Conservation (phyloP, 2,329 filamentous ascomycete species). For the Chaetomium sp. region DNA sequence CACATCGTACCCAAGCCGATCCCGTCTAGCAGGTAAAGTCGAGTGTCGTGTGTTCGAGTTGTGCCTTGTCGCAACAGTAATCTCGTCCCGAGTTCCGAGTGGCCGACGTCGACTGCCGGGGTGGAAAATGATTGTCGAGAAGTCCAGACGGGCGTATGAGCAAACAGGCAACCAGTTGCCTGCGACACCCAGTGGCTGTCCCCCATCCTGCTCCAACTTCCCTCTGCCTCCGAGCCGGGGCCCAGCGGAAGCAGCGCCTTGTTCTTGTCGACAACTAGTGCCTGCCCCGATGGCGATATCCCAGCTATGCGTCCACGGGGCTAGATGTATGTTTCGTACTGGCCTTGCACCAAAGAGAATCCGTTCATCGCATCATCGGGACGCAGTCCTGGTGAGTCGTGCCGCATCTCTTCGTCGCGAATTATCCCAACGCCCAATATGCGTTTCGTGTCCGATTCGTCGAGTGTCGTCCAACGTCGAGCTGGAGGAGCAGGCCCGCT, state of each 20-base stretch:
- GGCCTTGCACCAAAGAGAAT: slow-evolving; percentile 34
- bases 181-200: slow-evolving; percentile 16
- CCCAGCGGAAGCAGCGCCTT: slow-evolving; percentile 31
- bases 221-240: slow-evolving; percentile 20
- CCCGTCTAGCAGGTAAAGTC: slow-evolving; percentile 27
- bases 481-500: slow-evolving; percentile 25
- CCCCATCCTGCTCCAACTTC: slow-evolving; percentile 9
- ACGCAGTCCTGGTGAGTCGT: slow-evolving; percentile 26
- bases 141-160: slow-evolving; percentile 15
- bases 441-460: slow-evolving; percentile 21
- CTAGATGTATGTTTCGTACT: slow-evolving; percentile 44
- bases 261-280: slow-evolving; percentile 51
- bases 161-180: slow-evolving; percentile 31
- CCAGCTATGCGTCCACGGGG: slow-evolving; percentile 44
- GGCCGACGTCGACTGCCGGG: slow-evolving; percentile 30
- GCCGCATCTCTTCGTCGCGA: slow-evolving; percentile 19
- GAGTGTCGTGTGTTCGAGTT: neutral
- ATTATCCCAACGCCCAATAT: slow-evolving; percentile 19
- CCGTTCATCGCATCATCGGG: slow-evolving; percentile 20
- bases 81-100: slow-evolving; percentile 30
- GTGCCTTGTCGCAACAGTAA: slow-evolving; percentile 35
- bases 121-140: slow-evolving; percentile 21
- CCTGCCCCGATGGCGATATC: slow-evolving; percentile 44
- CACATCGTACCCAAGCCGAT: slow-evolving; percentile 5
- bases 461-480: slow-evolving; percentile 33